These are phyloP conservation scores for Sphaceloma murrayae DNA, from an alignment of 2,329 filamentous ascomycete species.

Conservation along the genomic window DNA sequence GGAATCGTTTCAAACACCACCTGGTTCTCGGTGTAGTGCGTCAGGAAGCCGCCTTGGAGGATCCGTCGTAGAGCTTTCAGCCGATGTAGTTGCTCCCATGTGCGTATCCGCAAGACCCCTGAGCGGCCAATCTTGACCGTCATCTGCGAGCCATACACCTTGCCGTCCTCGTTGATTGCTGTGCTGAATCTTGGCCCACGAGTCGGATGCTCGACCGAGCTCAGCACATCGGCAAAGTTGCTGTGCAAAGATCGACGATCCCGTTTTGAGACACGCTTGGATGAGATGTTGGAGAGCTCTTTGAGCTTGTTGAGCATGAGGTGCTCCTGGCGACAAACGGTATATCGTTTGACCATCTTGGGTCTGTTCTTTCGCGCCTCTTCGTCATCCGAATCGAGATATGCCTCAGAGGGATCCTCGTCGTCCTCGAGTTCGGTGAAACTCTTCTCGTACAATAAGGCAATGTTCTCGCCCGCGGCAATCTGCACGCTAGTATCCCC, in stretches of 20 bases:
- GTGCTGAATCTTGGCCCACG: constrained; percentile 58
- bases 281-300: constrained; percentile 50
- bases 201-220: constrained; percentile 56
- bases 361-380: constrained; percentile 37
- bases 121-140: constrained; percentile 51
- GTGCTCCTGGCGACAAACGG: constrained; percentile 54
- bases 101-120: constrained; percentile 55
- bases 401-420: constrained; percentile 36
- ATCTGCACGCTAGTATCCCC: constrained; percentile 63
- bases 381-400: constrained; percentile 39
- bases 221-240: constrained; percentile 56
- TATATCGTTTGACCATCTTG: constrained; percentile 53
- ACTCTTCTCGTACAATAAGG: constrained; percentile 69
- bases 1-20: constrained; percentile 52
- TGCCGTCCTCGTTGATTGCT: constrained; percentile 51
- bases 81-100: constrained; percentile 64
- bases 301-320: constrained; percentile 52
- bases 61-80: constrained; percentile 52
- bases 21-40: constrained; percentile 54
- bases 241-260: constrained; percentile 57
- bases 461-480: constrained; percentile 69
- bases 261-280: constrained; percentile 54
- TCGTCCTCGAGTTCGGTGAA: constrained; percentile 50
- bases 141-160: constrained; percentile 53
- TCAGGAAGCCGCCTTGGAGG: constrained; percentile 52